These are phyloP conservation scores for Microglena sp. DNA, from an alignment of 139 green algal genomes.

Conservation along the genomic window DNA sequence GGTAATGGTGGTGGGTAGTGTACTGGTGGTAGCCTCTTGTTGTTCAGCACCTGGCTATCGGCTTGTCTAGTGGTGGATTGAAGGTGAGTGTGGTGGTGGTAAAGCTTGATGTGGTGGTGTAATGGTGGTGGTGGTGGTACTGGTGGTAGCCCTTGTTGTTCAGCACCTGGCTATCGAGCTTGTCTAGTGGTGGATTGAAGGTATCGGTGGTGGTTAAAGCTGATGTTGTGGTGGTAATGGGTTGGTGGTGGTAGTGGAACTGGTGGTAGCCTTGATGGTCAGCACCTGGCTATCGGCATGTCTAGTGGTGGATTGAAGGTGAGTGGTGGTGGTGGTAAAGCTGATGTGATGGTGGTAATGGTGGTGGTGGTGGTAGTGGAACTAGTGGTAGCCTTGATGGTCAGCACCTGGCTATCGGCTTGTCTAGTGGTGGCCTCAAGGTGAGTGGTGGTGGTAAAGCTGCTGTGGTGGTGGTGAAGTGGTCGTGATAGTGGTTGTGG, in stretches of 20 bases:
- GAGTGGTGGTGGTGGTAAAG: background rate
- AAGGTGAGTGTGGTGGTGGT: conserved; percentile 19
- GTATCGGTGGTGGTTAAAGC: conserved; percentile 17
- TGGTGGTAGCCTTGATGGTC: conserved; percentile 24
- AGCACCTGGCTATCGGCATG: conserved; percentile 40
- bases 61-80: conserved; percentile 31
- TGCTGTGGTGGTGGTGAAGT: too few relatives aligned
- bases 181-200: conserved; percentile 33
- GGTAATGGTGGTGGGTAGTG: background rate
- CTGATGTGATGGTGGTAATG: background rate
- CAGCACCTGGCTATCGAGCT: conserved; percentile 34
- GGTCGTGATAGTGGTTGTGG: background rate
- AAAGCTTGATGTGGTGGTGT: background rate
- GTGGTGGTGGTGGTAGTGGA: too few relatives aligned
- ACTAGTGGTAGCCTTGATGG: too few relatives aligned
- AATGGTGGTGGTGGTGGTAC: background rate
- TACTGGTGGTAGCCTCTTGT: background rate
- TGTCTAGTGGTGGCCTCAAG: conserved; percentile 38
- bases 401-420: conserved; percentile 37
- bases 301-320: conserved; percentile 38
- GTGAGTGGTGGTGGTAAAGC: conserved; percentile 1
- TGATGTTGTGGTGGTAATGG: background rate
- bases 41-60: conserved; percentile 42
- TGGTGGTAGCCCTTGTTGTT: too few relatives aligned
- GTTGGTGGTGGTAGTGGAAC: too few relatives aligned